phyloP scores from a whole-genome alignment of 2,329 filamentous ascomycete genomes.

The Fusarium irregulare region DNA sequence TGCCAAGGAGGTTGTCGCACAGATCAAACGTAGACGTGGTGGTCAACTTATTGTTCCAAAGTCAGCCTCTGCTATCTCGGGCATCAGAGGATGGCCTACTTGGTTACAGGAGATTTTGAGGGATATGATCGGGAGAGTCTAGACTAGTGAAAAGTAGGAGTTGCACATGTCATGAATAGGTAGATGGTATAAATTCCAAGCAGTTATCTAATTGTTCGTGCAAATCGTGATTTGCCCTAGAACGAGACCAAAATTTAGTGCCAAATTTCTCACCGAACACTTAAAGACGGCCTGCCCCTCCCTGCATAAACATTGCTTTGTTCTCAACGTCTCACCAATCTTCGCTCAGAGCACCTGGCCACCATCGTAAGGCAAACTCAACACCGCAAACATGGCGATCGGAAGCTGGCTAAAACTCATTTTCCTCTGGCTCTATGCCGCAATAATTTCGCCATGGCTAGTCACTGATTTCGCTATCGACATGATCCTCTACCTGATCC shows the following conservation, averaged over 20 bases:
- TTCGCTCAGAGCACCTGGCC: neutral
- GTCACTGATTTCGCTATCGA: conserved; percentile 31
- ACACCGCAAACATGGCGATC: neutral
- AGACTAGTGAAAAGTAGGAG: no score
- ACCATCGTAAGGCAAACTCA: neutral
- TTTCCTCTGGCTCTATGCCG: neutral
- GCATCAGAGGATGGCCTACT: conserved; percentile 56
- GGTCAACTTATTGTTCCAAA: conserved; percentile 60
- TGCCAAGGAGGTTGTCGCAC: conserved; percentile 56
- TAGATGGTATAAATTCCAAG: no score
- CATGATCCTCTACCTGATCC: conserved; percentile 23
- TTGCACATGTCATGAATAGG: no score
- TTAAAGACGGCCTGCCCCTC: neutral
- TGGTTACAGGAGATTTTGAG: conserved; percentile 52
- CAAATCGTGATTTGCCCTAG: no score
- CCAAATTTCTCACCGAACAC: neutral
- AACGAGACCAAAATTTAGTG: neutral
- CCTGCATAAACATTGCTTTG: neutral
- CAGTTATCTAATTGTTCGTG: no score
- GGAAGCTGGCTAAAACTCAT: neutral
- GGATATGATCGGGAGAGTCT: conserved; percentile 32
- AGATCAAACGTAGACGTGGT: conserved; percentile 58
- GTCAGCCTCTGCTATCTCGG: conserved; percentile 38
- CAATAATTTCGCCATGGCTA: conserved; percentile 26
- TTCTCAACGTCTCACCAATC: neutral